Conservation (phyloP, 108 stramenopile genomes). For the Skeletonema marinoi region DNA sequence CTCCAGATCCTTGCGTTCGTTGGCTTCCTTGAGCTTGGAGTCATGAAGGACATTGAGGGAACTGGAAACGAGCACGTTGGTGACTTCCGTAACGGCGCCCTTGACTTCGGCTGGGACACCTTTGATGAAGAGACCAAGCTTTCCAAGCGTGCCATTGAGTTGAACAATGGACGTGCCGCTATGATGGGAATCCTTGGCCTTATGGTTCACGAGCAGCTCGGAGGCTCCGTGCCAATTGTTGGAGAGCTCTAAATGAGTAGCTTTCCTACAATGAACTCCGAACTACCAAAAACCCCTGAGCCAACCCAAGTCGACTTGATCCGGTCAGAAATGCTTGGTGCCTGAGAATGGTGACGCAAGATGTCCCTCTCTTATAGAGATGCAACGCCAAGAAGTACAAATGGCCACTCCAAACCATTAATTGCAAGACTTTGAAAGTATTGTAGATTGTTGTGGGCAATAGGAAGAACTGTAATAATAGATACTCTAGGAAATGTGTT, state of each 20-base stretch:
- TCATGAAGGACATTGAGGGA: conserved; percentile 75
- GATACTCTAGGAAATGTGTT: neutral
- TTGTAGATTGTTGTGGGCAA: neutral
- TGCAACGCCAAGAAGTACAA: neutral
- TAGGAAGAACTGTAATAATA: neutral
- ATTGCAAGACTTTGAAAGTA: neutral
- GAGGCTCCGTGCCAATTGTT: conserved; percentile 2
- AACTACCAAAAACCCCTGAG: neutral
- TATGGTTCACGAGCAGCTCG: conserved; percentile 82
- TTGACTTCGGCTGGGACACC: conserved; percentile 79
- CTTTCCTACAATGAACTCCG: neutral
- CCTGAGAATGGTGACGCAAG: conserved; percentile 1
- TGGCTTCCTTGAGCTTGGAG: conserved; percentile 69
- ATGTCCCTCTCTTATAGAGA: neutral
- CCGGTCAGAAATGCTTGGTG: conserved; percentile 2
- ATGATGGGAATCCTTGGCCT: conserved; percentile 89
- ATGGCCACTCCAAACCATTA: neutral
- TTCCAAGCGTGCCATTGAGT: conserved; percentile 85
- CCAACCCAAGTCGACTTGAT: conserved; percentile 7
- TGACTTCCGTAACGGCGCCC: conserved; percentile 73
- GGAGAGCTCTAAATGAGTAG: neutral
- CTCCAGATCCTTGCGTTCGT: conserved; percentile 66
- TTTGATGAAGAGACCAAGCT: conserved; percentile 66
- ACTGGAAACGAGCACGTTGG: conserved; percentile 44
- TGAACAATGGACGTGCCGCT: conserved; percentile 91